Conservation (phyloP, 805 yeast species). For the Starmerella stellata region DNA sequence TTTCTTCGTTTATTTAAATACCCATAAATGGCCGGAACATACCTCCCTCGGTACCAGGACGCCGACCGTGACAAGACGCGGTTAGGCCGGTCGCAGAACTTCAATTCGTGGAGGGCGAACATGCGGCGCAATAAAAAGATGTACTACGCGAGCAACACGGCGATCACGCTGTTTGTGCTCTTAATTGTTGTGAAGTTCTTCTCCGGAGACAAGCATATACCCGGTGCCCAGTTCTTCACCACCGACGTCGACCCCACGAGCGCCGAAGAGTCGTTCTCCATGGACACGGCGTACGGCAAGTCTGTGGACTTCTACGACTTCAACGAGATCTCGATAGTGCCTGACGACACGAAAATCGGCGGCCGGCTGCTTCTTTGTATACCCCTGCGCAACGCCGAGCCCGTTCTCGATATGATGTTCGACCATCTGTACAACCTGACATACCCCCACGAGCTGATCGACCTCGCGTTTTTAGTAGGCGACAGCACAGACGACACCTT, state of each 20-base stretch:
- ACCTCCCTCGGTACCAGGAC: background rate
- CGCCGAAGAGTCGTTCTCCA: background rate
- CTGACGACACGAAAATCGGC: slow-evolving; percentile 50
- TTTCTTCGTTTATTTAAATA: too few relatives aligned
- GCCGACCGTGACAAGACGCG: background rate
- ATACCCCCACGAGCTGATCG: slow-evolving; percentile 74
- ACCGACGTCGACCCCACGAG: background rate
- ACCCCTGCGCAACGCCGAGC: slow-evolving; percentile 81
- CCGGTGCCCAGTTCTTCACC: background rate
- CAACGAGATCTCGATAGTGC: slow-evolving; percentile 25
- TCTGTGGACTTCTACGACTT: slow-evolving; percentile 56
- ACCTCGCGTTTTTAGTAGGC: slow-evolving; percentile 67
- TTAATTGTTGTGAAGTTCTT: too few relatives aligned
- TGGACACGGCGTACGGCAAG: background rate
- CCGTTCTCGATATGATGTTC: slow-evolving; percentile 78
- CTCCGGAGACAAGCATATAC: too few relatives aligned
- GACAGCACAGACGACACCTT: slow-evolving; percentile 82
- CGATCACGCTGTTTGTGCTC: too few relatives aligned
- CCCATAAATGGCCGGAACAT: background rate
- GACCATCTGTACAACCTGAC: slow-evolving; percentile 61
- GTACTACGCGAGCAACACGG: background rate
- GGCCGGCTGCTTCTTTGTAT: slow-evolving; percentile 74
- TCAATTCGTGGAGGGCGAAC: background rate
- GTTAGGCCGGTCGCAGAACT: background rate
- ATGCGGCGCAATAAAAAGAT: background rate